Percentiles rank a stretch among this genome's conserved stretches.
These are phyloP conservation scores for Tricladium varicosporioides DNA, from an alignment of 2,329 filamentous ascomycete genomes.

Conservation along the genomic window DNA sequence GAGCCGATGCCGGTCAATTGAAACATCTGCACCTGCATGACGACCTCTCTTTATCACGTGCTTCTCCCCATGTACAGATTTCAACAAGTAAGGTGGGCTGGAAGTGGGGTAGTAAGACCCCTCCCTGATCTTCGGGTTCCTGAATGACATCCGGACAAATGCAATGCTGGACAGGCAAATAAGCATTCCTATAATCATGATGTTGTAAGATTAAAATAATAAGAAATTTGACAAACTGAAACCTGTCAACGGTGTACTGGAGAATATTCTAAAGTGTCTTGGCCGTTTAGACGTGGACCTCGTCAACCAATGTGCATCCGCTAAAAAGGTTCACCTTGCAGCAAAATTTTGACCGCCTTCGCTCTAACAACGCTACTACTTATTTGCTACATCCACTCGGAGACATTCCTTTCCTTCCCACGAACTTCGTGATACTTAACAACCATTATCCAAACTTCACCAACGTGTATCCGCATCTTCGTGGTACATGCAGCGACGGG, in stretches of 20 bases:
- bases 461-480: background rate
- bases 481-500: conserved; percentile 52
- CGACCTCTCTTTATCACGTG: background rate
- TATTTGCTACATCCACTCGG: conserved; percentile 2
- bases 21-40: no score
- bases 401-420: conserved; percentile 1
- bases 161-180: background rate
- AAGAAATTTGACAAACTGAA: no score
- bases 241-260: background rate
- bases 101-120: background rate
- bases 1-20: no score
- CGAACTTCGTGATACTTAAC: background rate
- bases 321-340: background rate
- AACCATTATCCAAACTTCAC: background rate
- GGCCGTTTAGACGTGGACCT: background rate
- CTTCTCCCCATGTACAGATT: background rate
- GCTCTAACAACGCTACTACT: background rate
- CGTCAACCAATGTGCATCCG: background rate
- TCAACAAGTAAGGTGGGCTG: background rate
- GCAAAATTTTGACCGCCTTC: conserved; percentile 3
- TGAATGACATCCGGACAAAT: background rate
- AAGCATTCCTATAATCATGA: background rate
- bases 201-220: no score
- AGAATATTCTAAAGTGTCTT: background rate
- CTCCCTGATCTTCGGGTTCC: background rate